Base-by-base conservation (phyloP, 805 yeast genomes). In the Starmerella apicola region DNA sequence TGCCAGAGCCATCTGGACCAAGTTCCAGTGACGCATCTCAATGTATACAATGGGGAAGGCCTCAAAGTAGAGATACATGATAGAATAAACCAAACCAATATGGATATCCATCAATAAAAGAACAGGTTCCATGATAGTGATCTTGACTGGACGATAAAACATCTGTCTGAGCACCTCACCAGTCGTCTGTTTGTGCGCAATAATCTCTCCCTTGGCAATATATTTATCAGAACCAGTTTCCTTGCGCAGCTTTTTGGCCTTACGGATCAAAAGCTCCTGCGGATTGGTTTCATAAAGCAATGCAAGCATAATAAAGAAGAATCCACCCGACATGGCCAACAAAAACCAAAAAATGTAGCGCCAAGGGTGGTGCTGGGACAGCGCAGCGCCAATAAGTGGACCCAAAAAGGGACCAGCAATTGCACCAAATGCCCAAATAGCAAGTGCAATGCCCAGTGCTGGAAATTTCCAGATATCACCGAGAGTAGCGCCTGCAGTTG, bases 401-500 rank as follows among this genome's bases (percentile, higher is more conserved):
- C 77, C 79, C 17, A 70, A 31, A 9, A 67, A 62, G 1, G 78
- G 78, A 10, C 78, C 80, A 36, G 66, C 58, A 31, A 69, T 70
- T 0, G 74, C 71, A 38, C 71, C 74, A 22, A 68, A 49, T 16
- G 74, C 62, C 78, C 79, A 75, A 4, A 61, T 42, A 7, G 70
- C 70, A 37, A 74, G 57, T 3, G 69, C 68, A 17, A 67, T 44
- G 2, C 78, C 73, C 27, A 65, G 54, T 39, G 58, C 58, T 4
- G 72, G 65, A 16, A 63, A 54, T 3, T 54, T 35, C 22, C 68
- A 53, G 35, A 74, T 57, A 52, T 76, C 81, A 23, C 71, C 67
- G 30, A 74, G 53, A 4, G 72, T 61, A 9, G 76, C 81, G 44
- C 74, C 78, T 33, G 77, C 79, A 18, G 75, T 72, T 1, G 76